Base-by-base conservation (phyloP, 495 filamentous ascomycete genomes). In the Penicillium coffeae region DNA sequence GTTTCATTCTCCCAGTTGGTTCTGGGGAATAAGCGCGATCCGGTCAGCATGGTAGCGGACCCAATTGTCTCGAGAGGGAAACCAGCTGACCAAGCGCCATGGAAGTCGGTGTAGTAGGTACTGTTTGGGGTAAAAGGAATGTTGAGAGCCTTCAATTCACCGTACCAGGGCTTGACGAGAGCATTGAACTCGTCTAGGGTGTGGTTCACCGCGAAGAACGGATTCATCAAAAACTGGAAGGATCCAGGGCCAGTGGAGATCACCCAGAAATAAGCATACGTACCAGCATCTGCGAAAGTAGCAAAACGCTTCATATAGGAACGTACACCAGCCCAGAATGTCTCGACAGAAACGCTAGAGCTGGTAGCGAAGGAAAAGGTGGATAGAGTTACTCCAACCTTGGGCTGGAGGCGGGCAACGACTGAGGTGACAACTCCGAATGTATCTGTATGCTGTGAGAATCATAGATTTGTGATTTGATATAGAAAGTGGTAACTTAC, bases 21-120 rank as follows among this genome's bases (percentile, higher is more conserved):
- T 13, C 73, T 66, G 1, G 80, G 79, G 54, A 80, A 74, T 0
- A 82, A 67, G 8, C 80, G 76, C 7, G 75, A 78, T 3, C 68
- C 76, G 33, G 62, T 68, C 44, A 54, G 47, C 58, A 66, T 64
- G 52, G 61, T 55, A 18, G 63, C 58, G 0, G 52, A 59, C 10
- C 66, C 77, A 38, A 77, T 72, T 8, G 59, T 50, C 48, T 79
- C 77, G 6, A 75, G 65, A 2, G 72, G 69, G 52, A 78, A 80
- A 16, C 58, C 67, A 12, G 63, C 65, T 15, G 58, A 55, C 71
- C 72, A 79, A 12, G 66, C 74, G 7, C 66, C 63, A 56, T 75
- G 72, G 52, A 77, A 72, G 53, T 66, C 70, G 45, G 71, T 59
- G 44, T 74, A 76, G 57, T 78, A 72, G 35, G 63, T 75, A n/a